Evolutionary conservation across 371 early-diverging fungal species (phyloP).

Genomic region (Mortierella polycephala): DNA sequence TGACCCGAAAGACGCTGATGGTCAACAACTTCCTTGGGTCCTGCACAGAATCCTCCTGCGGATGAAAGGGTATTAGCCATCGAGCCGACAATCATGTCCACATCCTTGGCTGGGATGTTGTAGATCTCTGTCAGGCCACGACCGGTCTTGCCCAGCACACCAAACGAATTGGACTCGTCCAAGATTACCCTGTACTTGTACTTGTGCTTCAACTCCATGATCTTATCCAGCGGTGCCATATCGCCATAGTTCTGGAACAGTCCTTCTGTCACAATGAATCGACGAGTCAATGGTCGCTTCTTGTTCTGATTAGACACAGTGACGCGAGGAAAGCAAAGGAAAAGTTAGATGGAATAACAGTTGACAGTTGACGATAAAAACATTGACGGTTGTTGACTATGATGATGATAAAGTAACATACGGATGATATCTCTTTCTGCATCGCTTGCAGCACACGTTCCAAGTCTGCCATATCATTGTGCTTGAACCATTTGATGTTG

Average conservation of each 20-base stretch:
- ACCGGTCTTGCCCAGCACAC: slow-evolving; percentile 92
- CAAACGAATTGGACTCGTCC: slow-evolving; percentile 97
- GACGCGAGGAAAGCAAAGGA: not conserved
- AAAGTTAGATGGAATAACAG: not conserved
- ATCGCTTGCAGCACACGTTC: slow-evolving; percentile 88
- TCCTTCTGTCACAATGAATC: slow-evolving; percentile 97
- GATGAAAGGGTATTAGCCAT: slow-evolving; percentile 88
- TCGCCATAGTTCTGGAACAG: slow-evolving; percentile 96
- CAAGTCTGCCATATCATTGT: slow-evolving; percentile 97
- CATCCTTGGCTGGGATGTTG: slow-evolving; percentile 76
- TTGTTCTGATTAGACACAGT: slow-evolving; percentile 56
- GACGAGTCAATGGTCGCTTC: slow-evolving; percentile 84
- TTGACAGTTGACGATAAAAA: not conserved
- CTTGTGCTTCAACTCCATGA: slow-evolving; percentile 92
- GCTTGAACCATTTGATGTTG: slow-evolving; percentile 90
- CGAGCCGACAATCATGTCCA: slow-evolving; percentile 96
- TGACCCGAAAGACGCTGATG: slow-evolving; percentile 95
- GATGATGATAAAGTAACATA: slow-evolving; percentile 23
- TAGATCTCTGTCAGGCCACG: slow-evolving; percentile 92
- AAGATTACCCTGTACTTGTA: slow-evolving; percentile 98
- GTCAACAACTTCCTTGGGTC: slow-evolving; percentile 88
- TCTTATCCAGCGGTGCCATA: slow-evolving; percentile 84
- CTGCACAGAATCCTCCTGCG: slow-evolving; percentile 97
- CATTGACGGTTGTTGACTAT: not conserved
- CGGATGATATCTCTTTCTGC: slow-evolving; percentile 63